Evolutionary conservation across 192 early-diverging fungal species (phyloP).

Genomic region (Coemansia sp.): DNA sequence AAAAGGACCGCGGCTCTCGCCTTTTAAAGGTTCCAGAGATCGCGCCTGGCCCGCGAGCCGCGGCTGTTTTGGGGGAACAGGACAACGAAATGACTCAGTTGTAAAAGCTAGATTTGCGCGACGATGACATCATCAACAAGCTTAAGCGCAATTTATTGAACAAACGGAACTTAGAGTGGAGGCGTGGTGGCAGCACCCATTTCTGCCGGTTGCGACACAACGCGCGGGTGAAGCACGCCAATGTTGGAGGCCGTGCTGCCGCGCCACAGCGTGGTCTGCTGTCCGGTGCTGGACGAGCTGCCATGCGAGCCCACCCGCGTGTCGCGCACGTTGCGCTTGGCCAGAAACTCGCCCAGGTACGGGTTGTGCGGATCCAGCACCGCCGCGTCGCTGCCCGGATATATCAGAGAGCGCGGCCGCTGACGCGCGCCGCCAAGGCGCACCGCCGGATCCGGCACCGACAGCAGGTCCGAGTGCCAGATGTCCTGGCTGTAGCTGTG

Average conservation of each 20-base stretch:
- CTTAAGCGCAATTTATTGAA: background rate
- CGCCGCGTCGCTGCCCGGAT: background rate
- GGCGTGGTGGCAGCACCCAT: background rate
- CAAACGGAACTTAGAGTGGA: background rate
- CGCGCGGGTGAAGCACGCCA: conserved; percentile 6
- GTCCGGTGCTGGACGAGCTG: conserved; percentile 8
- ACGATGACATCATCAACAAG: background rate
- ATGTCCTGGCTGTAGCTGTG: conserved; percentile 19
- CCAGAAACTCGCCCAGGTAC: conserved; percentile 40
- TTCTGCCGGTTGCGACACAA: conserved; percentile 18
- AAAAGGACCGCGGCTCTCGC: background rate
- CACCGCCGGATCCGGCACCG: conserved; percentile 26
- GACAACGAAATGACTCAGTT: no score
- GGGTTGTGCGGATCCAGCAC: conserved; percentile 41
- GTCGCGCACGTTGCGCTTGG: conserved; percentile 15
- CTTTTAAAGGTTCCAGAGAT: no score
- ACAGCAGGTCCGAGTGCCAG: conserved; percentile 39
- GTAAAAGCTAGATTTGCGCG: background rate
- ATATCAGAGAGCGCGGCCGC: conserved; percentile 41
- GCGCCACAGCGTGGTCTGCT: conserved; percentile 18
- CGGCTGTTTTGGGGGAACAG: no score
- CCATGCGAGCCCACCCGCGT: conserved; percentile 15
- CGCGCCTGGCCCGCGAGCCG: no score
- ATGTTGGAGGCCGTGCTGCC: conserved; percentile 6
- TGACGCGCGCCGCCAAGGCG: conserved; percentile 5